Percentiles rank a stretch among this genome's conserved stretches.
Evolutionary conservation across 441 rosid species (phyloP).

Genomic region (Euphorbia corollata): DNA sequence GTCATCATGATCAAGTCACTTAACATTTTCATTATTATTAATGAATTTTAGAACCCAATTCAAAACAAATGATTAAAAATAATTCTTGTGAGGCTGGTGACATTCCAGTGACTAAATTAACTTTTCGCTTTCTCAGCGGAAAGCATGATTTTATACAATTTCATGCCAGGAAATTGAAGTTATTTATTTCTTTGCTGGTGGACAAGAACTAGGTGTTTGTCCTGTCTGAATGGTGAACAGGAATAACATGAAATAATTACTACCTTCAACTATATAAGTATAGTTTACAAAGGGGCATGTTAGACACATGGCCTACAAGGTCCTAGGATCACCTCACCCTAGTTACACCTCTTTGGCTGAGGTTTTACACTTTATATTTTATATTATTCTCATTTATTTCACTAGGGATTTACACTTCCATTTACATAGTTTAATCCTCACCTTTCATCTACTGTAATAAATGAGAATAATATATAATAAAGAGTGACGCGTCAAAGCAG

Average conservation of each 20-base stretch:
- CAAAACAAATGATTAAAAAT: neutral
- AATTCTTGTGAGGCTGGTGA: neutral
- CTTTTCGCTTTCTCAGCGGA: neutral
- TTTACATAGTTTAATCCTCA: too few relatives aligned
- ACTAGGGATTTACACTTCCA: neutral
- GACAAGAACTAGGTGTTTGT: neutral
- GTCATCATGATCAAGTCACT: slow-evolving; percentile 5
- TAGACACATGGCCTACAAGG: too few relatives aligned
- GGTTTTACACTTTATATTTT: too few relatives aligned
- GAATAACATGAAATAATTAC: neutral
- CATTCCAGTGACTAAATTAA: neutral
- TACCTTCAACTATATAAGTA: too few relatives aligned
- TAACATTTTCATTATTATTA: neutral
- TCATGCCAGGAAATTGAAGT: neutral
- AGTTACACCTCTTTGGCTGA: neutral
- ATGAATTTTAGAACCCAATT: neutral
- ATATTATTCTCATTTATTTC: too few relatives aligned
- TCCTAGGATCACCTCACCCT: too few relatives aligned
- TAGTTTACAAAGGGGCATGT: too few relatives aligned
- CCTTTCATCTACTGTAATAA: too few relatives aligned
- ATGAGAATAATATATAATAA: neutral
- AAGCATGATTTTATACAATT: neutral
- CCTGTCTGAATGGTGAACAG: neutral
- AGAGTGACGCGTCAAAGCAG: neutral
- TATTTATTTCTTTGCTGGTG: neutral